Evolutionary conservation across 2,329 filamentous ascomycete species (phyloP).

Genomic region (Exophiala calicioides): DNA sequence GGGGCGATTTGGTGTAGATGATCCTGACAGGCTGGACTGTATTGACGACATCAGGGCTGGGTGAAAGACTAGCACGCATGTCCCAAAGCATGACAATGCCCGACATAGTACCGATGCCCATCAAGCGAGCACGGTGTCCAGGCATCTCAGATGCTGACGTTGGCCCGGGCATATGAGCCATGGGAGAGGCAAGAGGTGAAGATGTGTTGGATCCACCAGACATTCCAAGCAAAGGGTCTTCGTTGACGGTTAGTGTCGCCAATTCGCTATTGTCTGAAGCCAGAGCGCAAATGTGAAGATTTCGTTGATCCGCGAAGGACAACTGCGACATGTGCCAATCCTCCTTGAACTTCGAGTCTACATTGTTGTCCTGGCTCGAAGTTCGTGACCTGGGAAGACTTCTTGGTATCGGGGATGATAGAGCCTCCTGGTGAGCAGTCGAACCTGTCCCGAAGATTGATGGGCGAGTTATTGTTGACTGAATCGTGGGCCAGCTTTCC

Average conservation of each 20-base stretch:
- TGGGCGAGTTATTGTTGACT: slow-evolving; percentile 28
- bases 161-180: slow-evolving; percentile 45
- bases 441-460: slow-evolving; percentile 54
- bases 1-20: slow-evolving; percentile 87
- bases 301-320: slow-evolving; percentile 61
- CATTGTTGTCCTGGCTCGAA: slow-evolving; percentile 35
- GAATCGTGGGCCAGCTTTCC: slow-evolving; percentile 30
- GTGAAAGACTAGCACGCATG: slow-evolving; percentile 65
- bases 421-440: slow-evolving; percentile 28
- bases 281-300: slow-evolving; percentile 66
- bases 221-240: slow-evolving; percentile 72
- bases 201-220: slow-evolving; percentile 56
- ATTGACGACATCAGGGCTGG: slow-evolving; percentile 56
- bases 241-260: slow-evolving; percentile 68
- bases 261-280: slow-evolving; percentile 74
- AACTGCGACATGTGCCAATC: slow-evolving; percentile 69
- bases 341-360: slow-evolving; percentile 48
- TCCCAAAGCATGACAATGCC: slow-evolving; percentile 86
- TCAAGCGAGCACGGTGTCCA: slow-evolving; percentile 76
- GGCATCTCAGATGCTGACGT: slow-evolving; percentile 65
- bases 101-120: slow-evolving; percentile 76
- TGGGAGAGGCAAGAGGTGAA: slow-evolving; percentile 56
- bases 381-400: slow-evolving; percentile 38
- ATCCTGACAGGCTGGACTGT: slow-evolving; percentile 70
- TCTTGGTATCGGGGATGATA: slow-evolving; percentile 24